Evolutionary conservation across 768 basidiomycete species (phyloP).

Genomic region (Mycena latifolia): DNA sequence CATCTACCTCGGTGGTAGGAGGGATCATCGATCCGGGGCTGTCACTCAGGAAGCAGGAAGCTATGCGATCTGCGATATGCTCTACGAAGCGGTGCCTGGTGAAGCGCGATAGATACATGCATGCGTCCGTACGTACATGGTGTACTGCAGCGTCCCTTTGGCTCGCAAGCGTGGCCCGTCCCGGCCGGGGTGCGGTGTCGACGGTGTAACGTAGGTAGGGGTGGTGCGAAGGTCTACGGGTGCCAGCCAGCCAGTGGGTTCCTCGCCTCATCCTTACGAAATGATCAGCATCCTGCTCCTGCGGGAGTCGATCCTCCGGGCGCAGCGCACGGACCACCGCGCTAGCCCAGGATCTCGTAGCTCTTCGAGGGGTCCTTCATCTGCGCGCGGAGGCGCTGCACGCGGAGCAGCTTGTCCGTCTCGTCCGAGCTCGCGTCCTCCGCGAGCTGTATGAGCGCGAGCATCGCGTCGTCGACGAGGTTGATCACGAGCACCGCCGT

Average conservation of each 20-base stretch:
- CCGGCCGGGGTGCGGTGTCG: neutral
- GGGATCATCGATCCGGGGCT: no score
- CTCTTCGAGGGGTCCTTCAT: conserved; percentile 23
- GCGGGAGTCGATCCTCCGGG: neutral
- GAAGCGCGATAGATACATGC: conserved; percentile 17
- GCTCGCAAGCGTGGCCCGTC: neutral
- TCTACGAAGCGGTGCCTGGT: conserved; percentile 1
- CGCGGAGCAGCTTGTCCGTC: conserved; percentile 20
- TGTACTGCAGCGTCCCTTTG: conserved; percentile 1
- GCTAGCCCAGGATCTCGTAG: conserved; percentile 33
- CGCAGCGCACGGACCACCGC: neutral
- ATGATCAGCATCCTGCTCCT: neutral
- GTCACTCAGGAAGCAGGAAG: no score
- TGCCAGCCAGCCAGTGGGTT: no score
- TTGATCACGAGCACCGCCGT: conserved; percentile 28
- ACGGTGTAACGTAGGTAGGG: no score
- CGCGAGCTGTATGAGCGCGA: conserved; percentile 30
- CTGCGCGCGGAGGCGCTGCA: conserved; percentile 22
- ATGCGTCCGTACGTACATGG: conserved; percentile 8
- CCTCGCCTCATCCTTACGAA: neutral
- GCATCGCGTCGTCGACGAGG: conserved; percentile 30
- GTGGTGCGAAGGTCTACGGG: neutral
- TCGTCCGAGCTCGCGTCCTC: conserved; percentile 29
- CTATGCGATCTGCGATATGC: no score
- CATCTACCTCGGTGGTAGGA: no score